Percentiles rank a stretch among this genome's conserved stretches.
These are phyloP conservation scores for Syncephalis fuscata DNA, from an alignment of 371 early-diverging fungal genomes.

Conservation along the genomic window DNA sequence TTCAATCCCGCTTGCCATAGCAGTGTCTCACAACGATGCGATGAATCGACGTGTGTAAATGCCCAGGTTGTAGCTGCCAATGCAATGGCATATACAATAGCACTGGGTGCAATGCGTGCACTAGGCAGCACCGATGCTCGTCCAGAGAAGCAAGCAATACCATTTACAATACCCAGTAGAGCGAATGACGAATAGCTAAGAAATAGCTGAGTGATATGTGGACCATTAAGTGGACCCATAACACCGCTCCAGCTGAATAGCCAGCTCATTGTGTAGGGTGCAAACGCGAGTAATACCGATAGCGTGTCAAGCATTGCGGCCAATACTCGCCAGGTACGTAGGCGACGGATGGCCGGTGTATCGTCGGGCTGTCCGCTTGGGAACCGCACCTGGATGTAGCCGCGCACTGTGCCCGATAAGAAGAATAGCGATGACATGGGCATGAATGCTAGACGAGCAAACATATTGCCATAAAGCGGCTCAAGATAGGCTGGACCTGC, in stretches of 20 bases:
- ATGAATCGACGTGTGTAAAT: constrained; percentile 13
- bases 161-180: constrained; percentile 18
- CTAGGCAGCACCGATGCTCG: constrained; percentile 9
- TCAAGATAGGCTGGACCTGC: constrained; percentile 31
- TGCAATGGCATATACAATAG: constrained; percentile 11
- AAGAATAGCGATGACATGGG: background rate
- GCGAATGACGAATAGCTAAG: constrained; percentile 26
- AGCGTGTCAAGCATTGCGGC: constrained; percentile 13
- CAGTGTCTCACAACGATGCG: constrained; percentile 13
- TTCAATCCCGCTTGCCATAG: constrained; percentile 13
- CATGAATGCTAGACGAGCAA: constrained; percentile 6
- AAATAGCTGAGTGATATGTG: constrained; percentile 27
- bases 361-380: background rate
- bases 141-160: constrained; percentile 15
- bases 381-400: background rate
- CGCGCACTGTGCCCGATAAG: constrained; percentile 1
- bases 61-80: constrained; percentile 15
- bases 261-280: constrained; percentile 17
- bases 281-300: constrained; percentile 16
- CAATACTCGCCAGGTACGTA: constrained; percentile 5
- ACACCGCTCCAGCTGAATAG: constrained; percentile 21
- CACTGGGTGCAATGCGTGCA: constrained; percentile 9
- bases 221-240: constrained; percentile 31
- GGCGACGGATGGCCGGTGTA: background rate
- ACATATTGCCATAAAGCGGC: constrained; percentile 36